These are phyloP conservation scores for Stemphylium vesicarium DNA, from an alignment of 2,329 filamentous ascomycete genomes.

Conservation along the genomic window DNA sequence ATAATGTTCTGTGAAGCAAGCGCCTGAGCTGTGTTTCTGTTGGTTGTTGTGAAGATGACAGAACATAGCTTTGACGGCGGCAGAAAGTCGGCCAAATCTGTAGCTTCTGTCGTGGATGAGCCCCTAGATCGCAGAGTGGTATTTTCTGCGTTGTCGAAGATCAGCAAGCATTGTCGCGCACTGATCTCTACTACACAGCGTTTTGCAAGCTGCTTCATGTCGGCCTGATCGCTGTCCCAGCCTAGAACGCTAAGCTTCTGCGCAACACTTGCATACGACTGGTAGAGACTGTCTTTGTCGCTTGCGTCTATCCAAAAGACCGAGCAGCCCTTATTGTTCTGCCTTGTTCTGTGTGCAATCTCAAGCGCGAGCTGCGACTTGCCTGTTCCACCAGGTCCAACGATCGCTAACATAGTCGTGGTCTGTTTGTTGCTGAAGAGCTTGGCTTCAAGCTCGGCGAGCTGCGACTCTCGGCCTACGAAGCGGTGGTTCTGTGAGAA, in stretches of 20 bases:
- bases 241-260: conserved; percentile 35
- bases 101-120: conserved; percentile 18
- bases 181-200: conserved; percentile 4
- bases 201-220: conserved; percentile 27
- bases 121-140: conserved; percentile 10
- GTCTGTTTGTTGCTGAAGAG: conserved; percentile 25
- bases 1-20: conserved; percentile 25
- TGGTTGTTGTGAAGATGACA: conserved; percentile 28
- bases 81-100: conserved; percentile 14
- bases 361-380: conserved; percentile 42
- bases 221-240: conserved; percentile 17
- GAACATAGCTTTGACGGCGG: conserved; percentile 21
- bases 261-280: conserved; percentile 37
- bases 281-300: conserved; percentile 49
- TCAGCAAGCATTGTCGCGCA: conserved; percentile 15
- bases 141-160: conserved; percentile 39
- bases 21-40: conserved; percentile 12
- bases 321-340: conserved; percentile 45
- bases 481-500: no score
- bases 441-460: conserved; percentile 24
- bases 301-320: conserved; percentile 56
- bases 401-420: conserved; percentile 19
- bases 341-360: conserved; percentile 49
- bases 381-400: conserved; percentile 24
- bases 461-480: no score